Base-by-base conservation (phyloP, 331 rosid species). In the Rosa hybrid region DNA sequence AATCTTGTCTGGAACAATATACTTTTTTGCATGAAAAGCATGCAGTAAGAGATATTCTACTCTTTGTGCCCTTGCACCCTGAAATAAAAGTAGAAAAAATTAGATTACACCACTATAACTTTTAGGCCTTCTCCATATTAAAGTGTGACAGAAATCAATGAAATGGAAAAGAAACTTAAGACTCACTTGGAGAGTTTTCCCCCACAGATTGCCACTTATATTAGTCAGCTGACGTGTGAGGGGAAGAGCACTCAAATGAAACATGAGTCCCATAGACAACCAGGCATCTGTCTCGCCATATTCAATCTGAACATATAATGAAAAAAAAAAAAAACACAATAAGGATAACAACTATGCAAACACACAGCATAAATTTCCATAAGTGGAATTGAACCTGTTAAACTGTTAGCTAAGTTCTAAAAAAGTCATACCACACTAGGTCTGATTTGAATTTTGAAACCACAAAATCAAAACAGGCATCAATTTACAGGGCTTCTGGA, bases 31-130 rank as follows among this genome's bases (percentile, higher is more conserved):
- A 87, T 90, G 98, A 86, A 95, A 95, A 77, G 98, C 96, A 84
- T 95, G 99, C 92, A 95, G 87, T 71, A 95, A 81, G 81, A 95
- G 98, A 83, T 91, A 93, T 78, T 95, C 99, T 69, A 95, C 99
- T 83, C 98, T 90, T 84, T 95, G 99, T 9, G 99, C 99, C 85
- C 99, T 92, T 68, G 94, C 98, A 85, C 99, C 99, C 98, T 95
- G 89, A 84, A 85, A 60, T 41, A 62, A 41, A 86, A 38, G 48
- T 7, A 45, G 38, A 10, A 63, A 13, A 64, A 8, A 64, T 57
- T 77, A 83, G 79, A 21, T 68, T 72, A 72, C 34, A 65, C 53
- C 13, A 75, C 44, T 73, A 68, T 69, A 50, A 63, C 74, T 68
- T 65, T 76, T 62, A 75, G 41, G 46, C 64, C 44, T 53, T 48